phyloP scores from a whole-genome alignment of 2,329 filamentous ascomycete genomes.

The Trichoderma atroviride region DNA sequence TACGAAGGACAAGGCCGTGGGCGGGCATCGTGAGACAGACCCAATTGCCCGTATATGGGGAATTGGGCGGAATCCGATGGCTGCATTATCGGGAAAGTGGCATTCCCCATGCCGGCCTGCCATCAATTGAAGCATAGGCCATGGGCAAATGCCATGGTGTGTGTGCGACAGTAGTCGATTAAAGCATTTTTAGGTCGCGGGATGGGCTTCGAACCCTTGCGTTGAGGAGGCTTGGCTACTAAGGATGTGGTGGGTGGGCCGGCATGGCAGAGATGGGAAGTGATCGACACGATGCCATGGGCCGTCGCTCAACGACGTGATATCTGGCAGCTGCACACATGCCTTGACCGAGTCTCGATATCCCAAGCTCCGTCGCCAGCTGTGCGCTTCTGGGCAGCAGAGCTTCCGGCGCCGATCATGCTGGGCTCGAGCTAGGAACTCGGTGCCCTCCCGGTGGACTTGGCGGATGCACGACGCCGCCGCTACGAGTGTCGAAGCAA shows the following conservation, averaged over 20 bases:
- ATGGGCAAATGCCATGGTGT: constrained; percentile 21
- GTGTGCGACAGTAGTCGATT: constrained; percentile 21
- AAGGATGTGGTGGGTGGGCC: constrained; percentile 22
- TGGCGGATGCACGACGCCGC: constrained; percentile 4
- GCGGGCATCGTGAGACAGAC: background rate
- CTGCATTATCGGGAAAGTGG: constrained; percentile 14
- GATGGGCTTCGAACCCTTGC: constrained; percentile 26
- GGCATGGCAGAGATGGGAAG: constrained; percentile 15
- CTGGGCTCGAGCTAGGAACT: background rate
- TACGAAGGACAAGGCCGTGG: background rate
- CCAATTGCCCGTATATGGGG: constrained; percentile 8
- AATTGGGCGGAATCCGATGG: constrained; percentile 25
- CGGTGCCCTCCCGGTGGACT: background rate
- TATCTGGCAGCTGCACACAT: background rate
- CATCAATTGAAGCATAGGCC: background rate
- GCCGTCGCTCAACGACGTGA: constrained; percentile 9
- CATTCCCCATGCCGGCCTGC: constrained; percentile 16
- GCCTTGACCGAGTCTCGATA: background rate
- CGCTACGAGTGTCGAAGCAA: background rate
- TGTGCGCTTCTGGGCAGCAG: background rate
- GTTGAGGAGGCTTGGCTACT: constrained; percentile 24
- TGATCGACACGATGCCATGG: constrained; percentile 20
- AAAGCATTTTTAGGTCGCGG: constrained; percentile 26
- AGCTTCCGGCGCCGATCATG: constrained; percentile 7
- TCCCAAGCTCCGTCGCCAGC: background rate